Conservation (phyloP, 805 yeast species). For the Dipodascus geniculatus region DNA sequence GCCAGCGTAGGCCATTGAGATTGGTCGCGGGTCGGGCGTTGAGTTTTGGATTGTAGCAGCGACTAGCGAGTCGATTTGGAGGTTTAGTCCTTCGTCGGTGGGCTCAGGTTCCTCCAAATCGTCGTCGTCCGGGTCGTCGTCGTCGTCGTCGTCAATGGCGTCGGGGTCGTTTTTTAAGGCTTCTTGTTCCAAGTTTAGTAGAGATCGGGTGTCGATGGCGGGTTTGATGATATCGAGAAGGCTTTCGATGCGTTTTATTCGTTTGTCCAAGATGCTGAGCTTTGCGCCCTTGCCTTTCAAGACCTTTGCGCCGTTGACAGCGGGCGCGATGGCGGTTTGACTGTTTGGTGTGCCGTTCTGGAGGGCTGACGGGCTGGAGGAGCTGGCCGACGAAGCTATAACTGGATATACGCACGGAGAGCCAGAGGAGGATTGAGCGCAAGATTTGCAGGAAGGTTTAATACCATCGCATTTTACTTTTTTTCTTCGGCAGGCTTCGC, state of each 20-base stretch:
- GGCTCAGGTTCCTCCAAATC: background rate
- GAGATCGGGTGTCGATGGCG: background rate
- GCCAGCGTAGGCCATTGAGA: background rate
- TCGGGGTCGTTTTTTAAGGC: background rate
- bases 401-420: conserved; percentile 35
- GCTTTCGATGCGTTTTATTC: background rate
- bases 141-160: background rate
- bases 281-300: background rate
- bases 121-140: background rate
- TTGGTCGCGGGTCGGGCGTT: background rate
- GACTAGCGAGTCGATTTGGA: background rate
- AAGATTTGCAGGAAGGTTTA: conserved; percentile 55
- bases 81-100: background rate
- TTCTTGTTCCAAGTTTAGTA: background rate
- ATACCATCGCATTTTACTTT: conserved; percentile 64
- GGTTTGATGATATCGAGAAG: background rate
- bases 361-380: background rate
- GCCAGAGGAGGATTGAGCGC: conserved; percentile 63
- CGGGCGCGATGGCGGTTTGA: background rate
- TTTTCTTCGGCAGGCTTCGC: conserved; percentile 75
- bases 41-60: background rate
- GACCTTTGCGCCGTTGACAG: background rate
- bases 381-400: conserved; percentile 4
- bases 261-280: background rate
- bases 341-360: too few relatives aligned